Evolutionary conservation across 2,329 filamentous ascomycete genomes (phyloP).

Genomic region (Lecanicillium sp.): DNA sequence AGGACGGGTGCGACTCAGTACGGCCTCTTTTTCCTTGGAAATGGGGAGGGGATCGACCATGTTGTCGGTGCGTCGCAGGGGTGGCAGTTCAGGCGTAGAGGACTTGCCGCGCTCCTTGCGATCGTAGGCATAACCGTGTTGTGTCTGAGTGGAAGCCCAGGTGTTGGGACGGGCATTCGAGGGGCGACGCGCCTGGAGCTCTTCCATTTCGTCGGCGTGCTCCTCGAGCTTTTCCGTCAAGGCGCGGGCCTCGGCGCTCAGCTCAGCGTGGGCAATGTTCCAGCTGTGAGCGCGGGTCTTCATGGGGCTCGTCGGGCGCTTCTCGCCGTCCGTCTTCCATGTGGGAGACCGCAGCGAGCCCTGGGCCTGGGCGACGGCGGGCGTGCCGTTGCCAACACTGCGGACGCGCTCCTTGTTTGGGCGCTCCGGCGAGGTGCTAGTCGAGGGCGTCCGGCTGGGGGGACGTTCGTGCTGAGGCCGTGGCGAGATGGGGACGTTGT

Average conservation of each 20-base stretch:
- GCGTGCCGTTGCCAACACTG: slow-evolving; percentile 59
- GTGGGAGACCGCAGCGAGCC: slow-evolving; percentile 54
- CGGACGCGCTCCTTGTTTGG: slow-evolving; percentile 44
- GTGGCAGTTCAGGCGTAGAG: slow-evolving; percentile 63
- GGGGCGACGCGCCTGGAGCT: slow-evolving; percentile 28
- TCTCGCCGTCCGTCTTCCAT: slow-evolving; percentile 43
- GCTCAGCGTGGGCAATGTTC: slow-evolving; percentile 61
- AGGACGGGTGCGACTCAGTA: slow-evolving; percentile 71
- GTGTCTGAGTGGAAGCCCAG: slow-evolving; percentile 31
- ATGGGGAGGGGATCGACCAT: slow-evolving; percentile 81
- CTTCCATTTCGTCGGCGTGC: slow-evolving; percentile 59
- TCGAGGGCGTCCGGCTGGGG: slow-evolving; percentile 47
- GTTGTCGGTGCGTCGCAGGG: slow-evolving; percentile 65
- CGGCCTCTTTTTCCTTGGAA: slow-evolving; percentile 81
- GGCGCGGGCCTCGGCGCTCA: slow-evolving; percentile 67
- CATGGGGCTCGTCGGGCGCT: slow-evolving; percentile 33
- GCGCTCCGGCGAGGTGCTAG: slow-evolving; percentile 48
- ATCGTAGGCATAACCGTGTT: slow-evolving; percentile 29
- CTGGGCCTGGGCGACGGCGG: slow-evolving; percentile 51
- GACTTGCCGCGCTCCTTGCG: slow-evolving; percentile 55
- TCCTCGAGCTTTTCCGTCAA: slow-evolving; percentile 77
- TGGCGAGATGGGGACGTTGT: slow-evolving; percentile 80
- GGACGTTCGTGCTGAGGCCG: slow-evolving; percentile 52
- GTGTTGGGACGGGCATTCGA: slow-evolving; percentile 33
- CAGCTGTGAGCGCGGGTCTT: slow-evolving; percentile 65